These are phyloP conservation scores for Fusarium vanettenii DNA, from an alignment of 2,329 filamentous ascomycete species.

Conservation along the genomic window DNA sequence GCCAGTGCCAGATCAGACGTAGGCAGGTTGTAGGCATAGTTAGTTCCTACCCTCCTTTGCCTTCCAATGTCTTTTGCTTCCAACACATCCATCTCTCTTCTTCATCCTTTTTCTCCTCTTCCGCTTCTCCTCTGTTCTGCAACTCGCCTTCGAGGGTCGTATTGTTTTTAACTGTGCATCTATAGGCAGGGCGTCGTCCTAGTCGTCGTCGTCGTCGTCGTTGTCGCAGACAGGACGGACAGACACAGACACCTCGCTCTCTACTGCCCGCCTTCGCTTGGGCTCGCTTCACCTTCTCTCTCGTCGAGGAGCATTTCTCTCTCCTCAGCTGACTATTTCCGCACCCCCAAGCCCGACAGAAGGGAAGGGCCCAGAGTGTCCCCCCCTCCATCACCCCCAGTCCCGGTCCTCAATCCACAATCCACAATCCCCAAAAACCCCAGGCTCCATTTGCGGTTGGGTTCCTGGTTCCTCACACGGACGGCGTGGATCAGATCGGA, in stretches of 20 bases:
- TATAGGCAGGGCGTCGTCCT: background rate
- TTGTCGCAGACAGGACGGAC: background rate
- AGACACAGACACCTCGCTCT: background rate
- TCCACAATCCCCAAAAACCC: constrained; percentile 38
- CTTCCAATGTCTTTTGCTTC: constrained; percentile 9
- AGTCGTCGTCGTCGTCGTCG: background rate
- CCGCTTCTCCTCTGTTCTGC: constrained; percentile 12
- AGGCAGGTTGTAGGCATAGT: background rate
- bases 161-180: background rate
- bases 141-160: background rate
- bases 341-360: constrained; percentile 24
- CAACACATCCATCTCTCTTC: constrained; percentile 18
- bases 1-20: background rate
- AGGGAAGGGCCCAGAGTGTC: constrained; percentile 26
- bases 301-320: constrained; percentile 23
- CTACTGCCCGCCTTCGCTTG: constrained; percentile 1
- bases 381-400: constrained; percentile 34
- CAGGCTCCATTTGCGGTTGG: constrained; percentile 39
- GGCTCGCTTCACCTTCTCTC: constrained; percentile 10
- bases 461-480: constrained; percentile 39
- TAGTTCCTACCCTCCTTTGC: background rate
- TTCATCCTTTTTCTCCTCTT: constrained; percentile 21
- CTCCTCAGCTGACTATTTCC: constrained; percentile 37
- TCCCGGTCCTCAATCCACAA: constrained; percentile 37
- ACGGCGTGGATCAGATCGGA: constrained; percentile 38